Percentiles rank a stretch among this genome's conserved stretches.
Evolutionary conservation across 345 rosid species (phyloP).

Genomic region (Eucalyptus albens): DNA sequence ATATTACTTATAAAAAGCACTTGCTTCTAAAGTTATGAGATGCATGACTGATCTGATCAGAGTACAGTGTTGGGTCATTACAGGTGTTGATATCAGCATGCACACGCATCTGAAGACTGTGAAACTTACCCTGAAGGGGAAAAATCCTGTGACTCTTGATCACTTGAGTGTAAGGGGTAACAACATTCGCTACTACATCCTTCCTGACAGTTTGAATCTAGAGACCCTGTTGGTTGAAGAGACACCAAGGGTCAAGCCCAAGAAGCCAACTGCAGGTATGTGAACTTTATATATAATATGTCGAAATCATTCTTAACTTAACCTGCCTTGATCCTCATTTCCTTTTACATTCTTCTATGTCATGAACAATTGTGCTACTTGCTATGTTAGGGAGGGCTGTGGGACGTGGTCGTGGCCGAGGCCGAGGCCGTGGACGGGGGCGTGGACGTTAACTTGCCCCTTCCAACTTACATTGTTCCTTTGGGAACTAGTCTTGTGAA

Average conservation of each 20-base stretch:
- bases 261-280: constrained; percentile 91
- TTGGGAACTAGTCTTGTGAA: neutral
- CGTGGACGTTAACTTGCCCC: constrained; percentile 52
- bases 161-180: constrained; percentile 92
- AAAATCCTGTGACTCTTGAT: constrained; percentile 77
- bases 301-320: neutral
- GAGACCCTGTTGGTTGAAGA: constrained; percentile 95
- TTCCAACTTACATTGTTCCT: neutral
- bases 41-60: neutral
- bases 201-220: constrained; percentile 93
- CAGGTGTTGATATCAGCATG: constrained; percentile 98
- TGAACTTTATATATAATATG: neutral
- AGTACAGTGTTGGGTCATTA: neutral
- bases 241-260: constrained; percentile 90
- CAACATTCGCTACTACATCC: constrained; percentile 92
- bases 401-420: constrained; percentile 87
- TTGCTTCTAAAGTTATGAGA: neutral
- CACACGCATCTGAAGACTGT: constrained; percentile 95
- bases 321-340: neutral
- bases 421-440: constrained; percentile 85
- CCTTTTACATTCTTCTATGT: neutral
- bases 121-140: constrained; percentile 83
- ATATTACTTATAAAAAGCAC: neutral
- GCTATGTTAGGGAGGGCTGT: constrained; percentile 50
- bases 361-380: neutral